A percentile compares a stretch with the other conserved stretches of the same genome.
These are phyloP conservation scores for Aureobasidium namibiae DNA, from an alignment of 2,329 filamentous ascomycete species.

Conservation along the genomic window DNA sequence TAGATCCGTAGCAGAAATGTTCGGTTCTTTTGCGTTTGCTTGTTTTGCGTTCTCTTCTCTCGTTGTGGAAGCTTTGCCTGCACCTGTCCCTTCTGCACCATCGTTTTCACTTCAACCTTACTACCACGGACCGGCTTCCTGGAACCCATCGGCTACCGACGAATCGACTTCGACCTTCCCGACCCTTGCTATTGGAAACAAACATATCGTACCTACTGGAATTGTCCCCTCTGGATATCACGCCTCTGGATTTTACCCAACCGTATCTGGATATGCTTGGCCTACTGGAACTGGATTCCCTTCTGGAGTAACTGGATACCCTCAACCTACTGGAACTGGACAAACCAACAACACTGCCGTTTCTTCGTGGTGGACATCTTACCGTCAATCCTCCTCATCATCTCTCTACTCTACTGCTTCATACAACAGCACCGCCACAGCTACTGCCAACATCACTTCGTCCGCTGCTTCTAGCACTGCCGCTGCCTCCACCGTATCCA, in stretches of 20 bases:
- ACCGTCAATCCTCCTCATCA: conserved; percentile 5
- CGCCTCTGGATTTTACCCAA: conserved; percentile 10
- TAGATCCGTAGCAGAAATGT: conserved; percentile 13
- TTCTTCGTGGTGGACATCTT: conserved; percentile 6
- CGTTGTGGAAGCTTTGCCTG: conserved; percentile 12
- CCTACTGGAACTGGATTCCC: conserved; percentile 14
- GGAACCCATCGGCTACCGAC: conserved; percentile 8
- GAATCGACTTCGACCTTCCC: conserved; percentile 12
- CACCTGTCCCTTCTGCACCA: conserved; percentile 3
- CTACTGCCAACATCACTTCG: neutral
- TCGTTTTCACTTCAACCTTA: conserved; percentile 3
- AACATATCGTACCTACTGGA: conserved; percentile 6
- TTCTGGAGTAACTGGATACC: conserved; percentile 11
- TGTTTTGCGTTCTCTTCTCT: conserved; percentile 9
- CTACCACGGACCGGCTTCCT: conserved; percentile 8
- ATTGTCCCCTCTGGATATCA: conserved; percentile 9
- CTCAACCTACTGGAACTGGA: conserved; percentile 12
- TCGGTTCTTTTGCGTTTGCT: conserved; percentile 12
- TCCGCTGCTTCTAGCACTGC: neutral
- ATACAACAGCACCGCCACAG: neutral
- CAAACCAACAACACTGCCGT: neutral
- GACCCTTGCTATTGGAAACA: neutral
- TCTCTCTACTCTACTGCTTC: conserved; percentile 6
- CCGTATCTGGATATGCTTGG: conserved; percentile 14
- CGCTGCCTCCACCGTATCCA: neutral